Evolutionary conservation across 495 filamentous ascomycete genomes (phyloP), one percentile per base, ranked within the genome.

Genomic region (Diplogelasinospora grovesii): DNA sequence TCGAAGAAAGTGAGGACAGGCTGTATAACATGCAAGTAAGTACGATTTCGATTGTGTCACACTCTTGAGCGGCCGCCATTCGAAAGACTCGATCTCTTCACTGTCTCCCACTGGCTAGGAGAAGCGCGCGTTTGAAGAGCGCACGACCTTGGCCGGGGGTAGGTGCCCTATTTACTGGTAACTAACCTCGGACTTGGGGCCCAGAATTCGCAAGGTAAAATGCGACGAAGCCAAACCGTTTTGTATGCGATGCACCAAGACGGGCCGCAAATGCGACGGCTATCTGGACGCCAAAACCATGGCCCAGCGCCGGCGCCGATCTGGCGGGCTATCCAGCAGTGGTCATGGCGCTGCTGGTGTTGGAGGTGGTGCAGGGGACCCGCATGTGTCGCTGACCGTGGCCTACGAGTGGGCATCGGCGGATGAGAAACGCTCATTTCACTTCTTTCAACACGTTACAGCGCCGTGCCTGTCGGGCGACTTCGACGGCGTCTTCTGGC

Each of bases 401-500:
- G 45, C 52, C 18, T 53, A 50, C 32, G 47, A 60, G 4, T 57
- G 58, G 56, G 58, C 58, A 2, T 57, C 58, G 22, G 43, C 40
- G 4, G 46, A 53, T 5, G 65, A 68, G 39, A 55, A 53, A 39
- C 62, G 70, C 16, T 64, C 71, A 15, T 68, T 78, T 22, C 63
- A 72, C 33, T 75, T 73, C 47, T 78, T 76, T 42, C 68, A 68
- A 46, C 52, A 67, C 22, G 59, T 68, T 38, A 67, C 67, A 25
- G 66, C 67, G 1, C 67, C 63, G n/a, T 60, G 53, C 29, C 59
- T 75, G 1, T 68, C 70, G 3, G 75, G 69, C 14, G 68, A 56
- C 22, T 53, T 75, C 22, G 74, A 78, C 50, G 53, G 61, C 22
- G 61, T 65, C 40, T 80, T 82, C 46, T 81, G 77, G 77, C 55